Evolutionary conservation across 345 rosid genomes (phyloP), one percentile per base, ranked within the genome.

Genomic region (Salix exigua): DNA sequence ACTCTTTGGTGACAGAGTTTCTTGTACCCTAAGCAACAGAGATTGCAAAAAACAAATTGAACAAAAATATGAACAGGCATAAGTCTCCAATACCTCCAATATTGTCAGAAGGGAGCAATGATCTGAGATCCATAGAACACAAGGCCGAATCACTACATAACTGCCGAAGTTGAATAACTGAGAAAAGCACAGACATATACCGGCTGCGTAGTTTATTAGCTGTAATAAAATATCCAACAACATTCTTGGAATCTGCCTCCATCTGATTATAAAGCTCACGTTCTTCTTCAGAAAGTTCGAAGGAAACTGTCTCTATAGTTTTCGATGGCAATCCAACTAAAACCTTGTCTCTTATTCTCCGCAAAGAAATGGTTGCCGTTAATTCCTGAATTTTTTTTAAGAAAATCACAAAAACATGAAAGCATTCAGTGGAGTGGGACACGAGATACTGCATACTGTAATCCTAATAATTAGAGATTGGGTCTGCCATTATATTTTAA

Each of bases 81-180:
- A 35, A 64, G 1, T 77, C 80, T 46, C 18, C 53, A 66, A 70
- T 87, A 94, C 98, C 98, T 94, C 89, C 93, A 7, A 91, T 79
- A 51, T 77, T 86, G 76, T 79, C 79, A 13, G 86, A 85, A 72
- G 90, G 87, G 55, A 88, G 81, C 63, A 90, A 68, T 3, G 91
- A 86, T 73, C 83, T 87, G 61, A 92, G 37, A 77, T 92, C 96
- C 13, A 87, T 81, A 50, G 97, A 97, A 76, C 96, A 92, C 77
- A 94, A 75, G 60, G 91, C 88, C 67, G 87, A 10, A 73, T 84
- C 88, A 38, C 89, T 82, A 79, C 98, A 94, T 71, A 94, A 87
- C 85, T 94, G 98, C 71, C 98, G 89, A 73, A 94, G 93, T 55
- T 94, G 88, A 66, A 94, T 84, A 75, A 92, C 83, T n/a, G 90